These are phyloP conservation scores for Bipolaris gigantea DNA, from an alignment of 2,329 filamentous ascomycete genomes.

Conservation along the genomic window DNA sequence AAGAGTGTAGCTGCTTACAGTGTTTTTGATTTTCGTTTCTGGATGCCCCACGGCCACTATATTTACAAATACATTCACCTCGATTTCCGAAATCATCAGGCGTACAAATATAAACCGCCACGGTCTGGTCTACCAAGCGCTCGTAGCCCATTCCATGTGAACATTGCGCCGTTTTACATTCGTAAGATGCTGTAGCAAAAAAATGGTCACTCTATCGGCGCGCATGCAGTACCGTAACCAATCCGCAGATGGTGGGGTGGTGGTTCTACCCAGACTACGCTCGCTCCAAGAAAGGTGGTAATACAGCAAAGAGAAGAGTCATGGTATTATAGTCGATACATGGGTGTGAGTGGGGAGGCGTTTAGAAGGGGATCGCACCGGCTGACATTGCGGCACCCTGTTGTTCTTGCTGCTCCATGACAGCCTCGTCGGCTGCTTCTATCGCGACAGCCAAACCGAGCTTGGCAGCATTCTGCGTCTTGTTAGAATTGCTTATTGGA, in stretches of 20 bases:
- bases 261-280: constrained; percentile 21
- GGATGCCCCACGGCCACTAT: constrained; percentile 31
- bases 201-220: constrained; percentile 7
- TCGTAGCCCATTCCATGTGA: constrained; percentile 25
- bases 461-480: constrained; percentile 82
- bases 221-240: constrained; percentile 30
- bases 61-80: constrained; percentile 34
- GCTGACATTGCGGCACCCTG: constrained; percentile 29
- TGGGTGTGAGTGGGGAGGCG: constrained; percentile 18
- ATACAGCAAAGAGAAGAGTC: constrained; percentile 47
- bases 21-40: constrained; percentile 11
- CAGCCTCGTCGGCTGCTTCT: constrained; percentile 46
- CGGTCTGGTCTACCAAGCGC: constrained; percentile 18
- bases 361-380: constrained; percentile 47
- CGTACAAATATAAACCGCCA: constrained; percentile 15
- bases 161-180: constrained; percentile 31
- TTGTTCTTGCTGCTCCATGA: constrained; percentile 47
- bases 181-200: constrained; percentile 15
- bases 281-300: constrained; percentile 42
- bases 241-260: constrained; percentile 31
- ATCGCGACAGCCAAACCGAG: constrained; percentile 86
- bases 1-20: neutral
- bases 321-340: constrained; percentile 41
- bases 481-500: constrained; percentile 26
- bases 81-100: constrained; percentile 14